Evolutionary conservation across 192 early-diverging fungal species (phyloP).

Genomic region (Funneliformis geosporum): DNA sequence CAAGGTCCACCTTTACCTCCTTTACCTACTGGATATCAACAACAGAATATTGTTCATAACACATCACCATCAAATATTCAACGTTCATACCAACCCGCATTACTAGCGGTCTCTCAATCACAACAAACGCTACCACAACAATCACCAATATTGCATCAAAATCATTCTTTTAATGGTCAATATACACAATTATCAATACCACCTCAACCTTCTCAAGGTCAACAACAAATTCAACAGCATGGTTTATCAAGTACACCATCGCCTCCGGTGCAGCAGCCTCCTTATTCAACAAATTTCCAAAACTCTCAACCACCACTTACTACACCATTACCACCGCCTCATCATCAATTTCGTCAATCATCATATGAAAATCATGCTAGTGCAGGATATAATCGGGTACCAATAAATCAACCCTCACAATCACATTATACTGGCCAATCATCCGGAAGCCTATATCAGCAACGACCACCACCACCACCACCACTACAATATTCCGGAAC

Average conservation of each 20-base stretch:
- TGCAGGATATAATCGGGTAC: neutral
- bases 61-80: neutral
- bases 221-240: slow-evolving; percentile 1
- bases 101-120: slow-evolving; percentile 31
- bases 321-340: neutral
- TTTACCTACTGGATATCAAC: slow-evolving; percentile 7
- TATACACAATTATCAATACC: neutral
- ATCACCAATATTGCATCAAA: neutral
- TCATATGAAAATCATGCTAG: neutral
- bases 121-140: slow-evolving; percentile 25
- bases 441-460: neutral
- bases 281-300: neutral
- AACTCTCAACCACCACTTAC: neutral
- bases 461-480: neutral
- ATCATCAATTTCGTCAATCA: neutral
- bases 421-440: neutral
- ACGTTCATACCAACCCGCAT: slow-evolving; percentile 3
- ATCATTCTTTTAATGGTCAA: neutral
- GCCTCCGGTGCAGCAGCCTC: neutral
- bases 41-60: neutral
- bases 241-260: neutral
- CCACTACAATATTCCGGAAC: neutral
- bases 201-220: neutral
- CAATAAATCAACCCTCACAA: neutral
- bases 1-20: neutral